Conservation (phyloP, 768 basidiomycete species). For the Macrolepiota dolichaula region DNA sequence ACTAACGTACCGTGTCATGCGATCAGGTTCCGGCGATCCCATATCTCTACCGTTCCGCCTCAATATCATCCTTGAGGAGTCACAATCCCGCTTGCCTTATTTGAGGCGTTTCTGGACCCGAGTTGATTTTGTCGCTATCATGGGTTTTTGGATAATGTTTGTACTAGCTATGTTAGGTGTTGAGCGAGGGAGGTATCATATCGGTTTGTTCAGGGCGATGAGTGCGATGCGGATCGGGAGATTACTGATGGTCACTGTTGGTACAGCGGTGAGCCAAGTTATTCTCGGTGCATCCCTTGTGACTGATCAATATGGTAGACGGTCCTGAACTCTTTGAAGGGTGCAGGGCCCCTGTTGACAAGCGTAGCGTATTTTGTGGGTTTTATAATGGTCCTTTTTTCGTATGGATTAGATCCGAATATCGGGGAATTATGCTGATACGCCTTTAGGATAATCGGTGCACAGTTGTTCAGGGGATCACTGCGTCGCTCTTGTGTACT, state of each 20-base stretch:
- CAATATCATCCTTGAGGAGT: constrained; percentile 53
- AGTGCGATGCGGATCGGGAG: constrained; percentile 82
- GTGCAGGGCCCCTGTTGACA: constrained; percentile 83
- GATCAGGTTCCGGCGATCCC: constrained; percentile 37
- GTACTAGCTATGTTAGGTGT: constrained; percentile 59
- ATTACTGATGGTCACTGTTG: constrained; percentile 81
- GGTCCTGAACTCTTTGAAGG: neutral
- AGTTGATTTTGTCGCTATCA: constrained; percentile 83
- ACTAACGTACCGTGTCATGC: constrained; percentile 30
- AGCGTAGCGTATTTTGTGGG: constrained; percentile 89
- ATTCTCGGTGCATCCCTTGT: neutral
- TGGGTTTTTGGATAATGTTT: constrained; percentile 87
- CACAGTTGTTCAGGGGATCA: constrained; percentile 90
- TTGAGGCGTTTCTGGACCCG: constrained; percentile 90
- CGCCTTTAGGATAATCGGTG: constrained; percentile 71
- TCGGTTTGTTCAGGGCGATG: constrained; percentile 86
- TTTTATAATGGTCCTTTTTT: constrained; percentile 87
- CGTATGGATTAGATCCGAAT: constrained; percentile 42
- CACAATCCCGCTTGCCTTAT: constrained; percentile 76
- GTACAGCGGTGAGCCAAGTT: constrained; percentile 70
- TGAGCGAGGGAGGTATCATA: constrained; percentile 67
- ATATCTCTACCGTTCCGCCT: constrained; percentile 62
- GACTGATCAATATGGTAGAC: constrained; percentile 33
- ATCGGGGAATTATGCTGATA: constrained; percentile 3
- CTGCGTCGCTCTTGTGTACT: constrained; percentile 64